Percentiles rank a stretch among this genome's conserved stretches.
Evolutionary conservation across 495 filamentous ascomycete genomes (phyloP).

Genomic region (Neurospora pannonica): DNA sequence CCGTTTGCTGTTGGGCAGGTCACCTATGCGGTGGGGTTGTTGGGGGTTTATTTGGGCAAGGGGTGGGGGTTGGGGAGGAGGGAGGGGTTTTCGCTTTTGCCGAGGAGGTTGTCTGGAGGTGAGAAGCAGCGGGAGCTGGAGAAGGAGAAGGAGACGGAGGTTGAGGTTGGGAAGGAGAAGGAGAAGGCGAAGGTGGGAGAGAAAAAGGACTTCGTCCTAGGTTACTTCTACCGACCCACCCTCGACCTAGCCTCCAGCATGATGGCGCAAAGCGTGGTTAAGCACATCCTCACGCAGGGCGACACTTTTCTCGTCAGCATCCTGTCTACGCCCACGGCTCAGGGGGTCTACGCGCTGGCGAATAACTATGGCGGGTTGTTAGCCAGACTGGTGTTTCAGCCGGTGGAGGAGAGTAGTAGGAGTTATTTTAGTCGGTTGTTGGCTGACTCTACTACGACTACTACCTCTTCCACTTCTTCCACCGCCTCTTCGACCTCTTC

Average conservation of each 20-base stretch:
- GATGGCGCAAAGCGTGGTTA: slow-evolving; percentile 78
- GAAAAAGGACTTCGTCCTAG: slow-evolving; percentile 39
- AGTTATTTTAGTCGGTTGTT: slow-evolving; percentile 74
- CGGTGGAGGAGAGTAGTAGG: slow-evolving; percentile 84
- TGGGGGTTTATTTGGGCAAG: slow-evolving; percentile 54
- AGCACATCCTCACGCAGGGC: slow-evolving; percentile 88
- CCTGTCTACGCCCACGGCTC: slow-evolving; percentile 63
- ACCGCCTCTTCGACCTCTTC: neutral
- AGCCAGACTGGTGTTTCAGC: slow-evolving; percentile 87
- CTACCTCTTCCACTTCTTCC: neutral
- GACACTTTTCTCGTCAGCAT: slow-evolving; percentile 78
- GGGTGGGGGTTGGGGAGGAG: slow-evolving; percentile 31
- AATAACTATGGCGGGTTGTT: slow-evolving; percentile 89
- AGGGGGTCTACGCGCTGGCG: slow-evolving; percentile 90
- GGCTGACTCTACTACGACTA: slow-evolving; percentile 15
- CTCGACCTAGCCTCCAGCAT: slow-evolving; percentile 62
- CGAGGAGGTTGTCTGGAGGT: slow-evolving; percentile 7
- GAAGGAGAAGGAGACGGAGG: neutral
- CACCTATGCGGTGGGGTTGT: slow-evolving; percentile 58
- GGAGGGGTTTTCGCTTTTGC: slow-evolving; percentile 50
- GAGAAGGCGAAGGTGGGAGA: neutral
- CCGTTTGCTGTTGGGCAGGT: slow-evolving; percentile 86
- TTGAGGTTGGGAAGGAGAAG: neutral
- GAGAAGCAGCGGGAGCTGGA: slow-evolving; percentile 1
- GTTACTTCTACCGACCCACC: slow-evolving; percentile 57